Evolutionary conservation across 257 asterid species (phyloP).

Genomic region (Craterostigma plantagineum): DNA sequence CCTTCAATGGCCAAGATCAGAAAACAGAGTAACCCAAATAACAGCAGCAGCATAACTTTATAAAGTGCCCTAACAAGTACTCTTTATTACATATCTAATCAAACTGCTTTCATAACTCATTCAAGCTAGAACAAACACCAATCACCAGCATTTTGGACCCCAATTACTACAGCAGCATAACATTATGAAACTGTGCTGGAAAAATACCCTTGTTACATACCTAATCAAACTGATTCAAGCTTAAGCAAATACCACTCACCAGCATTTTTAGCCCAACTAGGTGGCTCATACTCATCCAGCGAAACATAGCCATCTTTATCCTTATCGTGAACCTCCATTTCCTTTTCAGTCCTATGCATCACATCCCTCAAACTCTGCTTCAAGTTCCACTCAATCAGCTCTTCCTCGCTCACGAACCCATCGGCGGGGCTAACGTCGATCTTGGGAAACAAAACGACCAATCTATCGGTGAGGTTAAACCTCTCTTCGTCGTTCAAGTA

Average conservation of each 20-base stretch:
- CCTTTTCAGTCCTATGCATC: slow-evolving; percentile 77
- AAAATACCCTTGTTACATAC: too few relatives aligned
- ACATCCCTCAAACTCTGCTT: slow-evolving; percentile 62
- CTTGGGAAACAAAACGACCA: slow-evolving; percentile 63
- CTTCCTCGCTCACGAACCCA: slow-evolving; percentile 50
- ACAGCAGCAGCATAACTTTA: too few relatives aligned
- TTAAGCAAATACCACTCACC: slow-evolving; percentile 18
- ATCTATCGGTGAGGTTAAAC: slow-evolving; percentile 72
- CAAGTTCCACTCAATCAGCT: slow-evolving; percentile 71
- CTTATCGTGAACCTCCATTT: slow-evolving; percentile 72
- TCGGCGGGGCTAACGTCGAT: slow-evolving; percentile 65
- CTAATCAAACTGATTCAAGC: too few relatives aligned
- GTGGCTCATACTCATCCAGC: slow-evolving; percentile 75
- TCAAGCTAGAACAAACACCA: too few relatives aligned
- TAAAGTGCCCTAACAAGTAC: too few relatives aligned
- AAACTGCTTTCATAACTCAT: too few relatives aligned
- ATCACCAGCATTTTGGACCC: too few relatives aligned
- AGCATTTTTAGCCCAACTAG: slow-evolving; percentile 47
- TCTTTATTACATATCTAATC: too few relatives aligned
- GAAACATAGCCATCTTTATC: slow-evolving; percentile 77
- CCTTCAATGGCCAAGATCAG: too few relatives aligned
- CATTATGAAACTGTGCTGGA: too few relatives aligned
- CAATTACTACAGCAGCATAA: too few relatives aligned
- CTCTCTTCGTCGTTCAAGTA: slow-evolving; percentile 71
- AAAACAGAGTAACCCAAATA: too few relatives aligned